Conservation (phyloP, 2,329 filamentous ascomycete species). For the Exophiala aquamarina region DNA sequence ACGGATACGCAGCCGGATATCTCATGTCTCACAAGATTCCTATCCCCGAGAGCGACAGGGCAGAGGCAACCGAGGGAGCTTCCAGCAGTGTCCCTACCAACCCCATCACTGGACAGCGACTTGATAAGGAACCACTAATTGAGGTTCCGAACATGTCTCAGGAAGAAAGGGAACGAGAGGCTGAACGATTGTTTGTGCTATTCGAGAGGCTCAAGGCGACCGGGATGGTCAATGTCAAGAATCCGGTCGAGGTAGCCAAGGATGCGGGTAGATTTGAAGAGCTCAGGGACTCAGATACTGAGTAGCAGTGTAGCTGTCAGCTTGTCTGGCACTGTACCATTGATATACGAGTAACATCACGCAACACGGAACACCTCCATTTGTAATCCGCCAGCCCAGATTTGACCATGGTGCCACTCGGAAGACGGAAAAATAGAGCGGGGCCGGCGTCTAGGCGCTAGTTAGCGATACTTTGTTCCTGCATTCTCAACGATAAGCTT, state of each 20-base stretch:
- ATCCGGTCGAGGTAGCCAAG: constrained; percentile 71
- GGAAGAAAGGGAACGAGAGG: constrained; percentile 89
- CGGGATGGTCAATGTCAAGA: constrained; percentile 74
- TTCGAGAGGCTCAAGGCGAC: constrained; percentile 83
- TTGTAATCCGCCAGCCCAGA: too few relatives aligned
- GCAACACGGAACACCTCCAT: too few relatives aligned
- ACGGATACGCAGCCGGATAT: constrained; percentile 89
- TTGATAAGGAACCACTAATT: constrained; percentile 52
- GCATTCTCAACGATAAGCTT: constrained; percentile 11
- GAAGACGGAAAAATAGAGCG: constrained; percentile 5
- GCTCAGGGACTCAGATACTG: constrained; percentile 23
- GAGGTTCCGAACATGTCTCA: constrained; percentile 75
- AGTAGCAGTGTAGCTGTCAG: constrained; percentile 15
- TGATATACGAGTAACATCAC: too few relatives aligned
- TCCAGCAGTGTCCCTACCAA: constrained; percentile 58
- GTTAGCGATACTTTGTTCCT: constrained; percentile 4
- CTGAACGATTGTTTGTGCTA: constrained; percentile 82
- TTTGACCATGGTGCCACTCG: constrained; percentile 22
- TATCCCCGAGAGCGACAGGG: constrained; percentile 66
- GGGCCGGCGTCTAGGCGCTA: background rate
- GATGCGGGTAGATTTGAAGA: constrained; percentile 67
- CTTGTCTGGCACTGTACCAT: too few relatives aligned
- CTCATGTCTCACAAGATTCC: constrained; percentile 80
- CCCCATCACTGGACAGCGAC: constrained; percentile 80
- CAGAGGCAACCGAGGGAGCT: constrained; percentile 38